Base-by-base conservation (phyloP, 1,139 yeast species). In the Blastobotrys buckinghamii region DNA sequence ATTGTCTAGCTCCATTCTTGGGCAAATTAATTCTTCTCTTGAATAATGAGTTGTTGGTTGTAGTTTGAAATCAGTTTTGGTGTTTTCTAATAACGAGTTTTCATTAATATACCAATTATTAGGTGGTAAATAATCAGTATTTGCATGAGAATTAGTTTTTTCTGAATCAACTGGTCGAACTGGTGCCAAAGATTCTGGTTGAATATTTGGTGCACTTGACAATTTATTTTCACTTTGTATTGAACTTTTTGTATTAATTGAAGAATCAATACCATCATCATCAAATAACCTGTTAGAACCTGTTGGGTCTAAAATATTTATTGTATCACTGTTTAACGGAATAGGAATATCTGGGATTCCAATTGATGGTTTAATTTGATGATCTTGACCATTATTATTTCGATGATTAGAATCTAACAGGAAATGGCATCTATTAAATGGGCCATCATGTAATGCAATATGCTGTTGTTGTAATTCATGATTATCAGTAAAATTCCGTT, bases 371-470 rank as follows among this genome's bases (percentile, higher is more conserved):
- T 73, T 39, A 5, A 62, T 51, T 6, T 83, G 81, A 56, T 65
- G 71, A 70, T 20, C 55, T 6, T 22, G 38, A 13, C 69, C 63
- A 58, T 61, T 60, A 0, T 15, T n/a, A 24, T 50, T 73, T 49
- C 80, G 72, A 17, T 70, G 67, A 17, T 75, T 73, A 12, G 72
- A 73, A 9, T 76, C 76, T 16, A 90, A 65, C 34, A 90, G 64
- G 60, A 88, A 89, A 0, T 95, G 82, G 20, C 81, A 71, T 47
- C 98, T 69, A 57, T 86, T 94, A 56, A 79, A 88, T 0, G 96
- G 90, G 0, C 87, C 85, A 69, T 92, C 98, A 59, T 86, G 85
- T 12, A 71, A 58, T 22, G 78, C 69, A 1, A 89, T 69, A 63
- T 86, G 95, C 6, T 72, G 71, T 50, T 82, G 82, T 63, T 89